A percentile compares a stretch with the other conserved stretches of the same genome.
Conservation (phyloP, 2,329 filamentous ascomycete species). For the Dactylellina drechsleri region DNA sequence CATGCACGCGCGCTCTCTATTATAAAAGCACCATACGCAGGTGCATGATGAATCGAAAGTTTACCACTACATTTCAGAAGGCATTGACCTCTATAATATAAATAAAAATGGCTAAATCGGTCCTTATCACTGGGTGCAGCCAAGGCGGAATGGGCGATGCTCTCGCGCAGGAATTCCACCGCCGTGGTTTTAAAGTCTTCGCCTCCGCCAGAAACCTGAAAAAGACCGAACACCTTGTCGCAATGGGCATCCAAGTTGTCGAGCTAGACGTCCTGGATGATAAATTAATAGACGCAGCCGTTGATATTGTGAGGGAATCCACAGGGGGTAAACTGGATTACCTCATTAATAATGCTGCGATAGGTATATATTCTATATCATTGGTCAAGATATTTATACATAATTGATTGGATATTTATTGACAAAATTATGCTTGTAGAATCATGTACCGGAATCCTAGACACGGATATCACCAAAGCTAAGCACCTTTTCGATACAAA, state of each 20-base stretch:
- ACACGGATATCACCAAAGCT: slow-evolving; percentile 61
- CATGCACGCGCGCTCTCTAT: too few species aligned
- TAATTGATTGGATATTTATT: not conserved
- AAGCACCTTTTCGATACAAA: slow-evolving; percentile 64
- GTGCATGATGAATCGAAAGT: too few species aligned
- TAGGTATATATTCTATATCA: slow-evolving; percentile 3
- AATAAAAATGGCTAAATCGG: slow-evolving; percentile 7
- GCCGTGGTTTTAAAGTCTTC: slow-evolving; percentile 62
- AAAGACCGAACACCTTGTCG: slow-evolving; percentile 60
- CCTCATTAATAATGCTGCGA: slow-evolving; percentile 17
- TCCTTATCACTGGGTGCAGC: slow-evolving; percentile 62
- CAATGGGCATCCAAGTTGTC: slow-evolving; percentile 57
- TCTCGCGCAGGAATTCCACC: slow-evolving; percentile 62
- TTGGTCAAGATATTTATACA: too few species aligned
- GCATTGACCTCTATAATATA: too few species aligned
- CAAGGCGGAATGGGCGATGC: slow-evolving; percentile 63
- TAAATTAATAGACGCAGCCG: slow-evolving; percentile 56
- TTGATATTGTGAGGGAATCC: slow-evolving; percentile 53
- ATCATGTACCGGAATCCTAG: slow-evolving; percentile 57
- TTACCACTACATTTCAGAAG: too few species aligned
- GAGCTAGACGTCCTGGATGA: slow-evolving; percentile 57
- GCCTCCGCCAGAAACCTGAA: slow-evolving; percentile 62
- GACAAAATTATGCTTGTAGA: not conserved
- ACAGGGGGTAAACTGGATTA: slow-evolving; percentile 14
- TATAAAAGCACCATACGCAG: too few species aligned